phyloP scores from a whole-genome alignment of 2,329 filamentous ascomycete species.

The Chaetomium sp. region DNA sequence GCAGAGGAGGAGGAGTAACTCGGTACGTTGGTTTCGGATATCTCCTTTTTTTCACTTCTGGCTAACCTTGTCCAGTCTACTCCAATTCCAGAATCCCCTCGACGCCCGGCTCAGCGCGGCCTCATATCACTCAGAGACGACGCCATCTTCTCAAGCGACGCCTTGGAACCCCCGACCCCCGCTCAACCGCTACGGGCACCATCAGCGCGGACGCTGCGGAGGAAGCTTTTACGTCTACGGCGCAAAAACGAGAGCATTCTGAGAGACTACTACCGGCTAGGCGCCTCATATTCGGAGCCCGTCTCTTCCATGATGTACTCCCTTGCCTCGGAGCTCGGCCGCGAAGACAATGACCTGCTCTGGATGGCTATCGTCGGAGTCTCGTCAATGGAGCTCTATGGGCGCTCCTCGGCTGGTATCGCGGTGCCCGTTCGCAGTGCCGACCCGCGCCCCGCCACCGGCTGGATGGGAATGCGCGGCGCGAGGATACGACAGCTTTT shows the following conservation, averaged over 20 bases:
- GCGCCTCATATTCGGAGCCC: constrained; percentile 90
- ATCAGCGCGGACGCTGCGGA: constrained; percentile 71
- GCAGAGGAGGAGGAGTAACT: constrained; percentile 85
- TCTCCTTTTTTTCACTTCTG: constrained; percentile 29
- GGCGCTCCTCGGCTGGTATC: constrained; percentile 78
- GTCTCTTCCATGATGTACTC: constrained; percentile 95
- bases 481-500: constrained; percentile 83
- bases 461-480: constrained; percentile 81
- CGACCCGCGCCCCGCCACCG: constrained; percentile 60
- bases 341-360: constrained; percentile 93
- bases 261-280: constrained; percentile 80
- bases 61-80: constrained; percentile 56
- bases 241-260: constrained; percentile 76
- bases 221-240: constrained; percentile 72
- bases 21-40: constrained; percentile 55
- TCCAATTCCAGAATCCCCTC: constrained; percentile 66
- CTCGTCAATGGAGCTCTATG: constrained; percentile 90
- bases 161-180: constrained; percentile 57
- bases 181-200: constrained; percentile 62
- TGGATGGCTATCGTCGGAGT: constrained; percentile 96
- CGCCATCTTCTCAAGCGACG: constrained; percentile 50
- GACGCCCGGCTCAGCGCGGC: constrained; percentile 61
- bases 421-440: constrained; percentile 61
- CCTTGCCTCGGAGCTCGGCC: constrained; percentile 88
- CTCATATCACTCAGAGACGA: constrained; percentile 58